Evolutionary conservation across 2,329 filamentous ascomycete genomes (phyloP).

Genomic region (Trichoderma guizhouense): DNA sequence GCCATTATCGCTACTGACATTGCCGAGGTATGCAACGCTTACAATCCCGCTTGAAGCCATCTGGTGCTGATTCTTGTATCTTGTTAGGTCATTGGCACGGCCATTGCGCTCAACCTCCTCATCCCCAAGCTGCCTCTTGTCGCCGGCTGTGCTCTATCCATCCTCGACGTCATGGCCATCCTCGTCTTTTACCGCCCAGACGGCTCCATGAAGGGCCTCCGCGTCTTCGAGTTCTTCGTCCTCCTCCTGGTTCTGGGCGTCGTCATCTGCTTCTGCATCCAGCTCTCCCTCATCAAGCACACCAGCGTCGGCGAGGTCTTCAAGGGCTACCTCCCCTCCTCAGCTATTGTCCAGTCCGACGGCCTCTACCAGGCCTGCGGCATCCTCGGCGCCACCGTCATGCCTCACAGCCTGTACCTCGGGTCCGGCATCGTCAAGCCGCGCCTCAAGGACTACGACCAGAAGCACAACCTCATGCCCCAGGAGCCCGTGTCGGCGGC

Average conservation of each 20-base stretch:
- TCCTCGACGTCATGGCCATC: constrained; percentile 65
- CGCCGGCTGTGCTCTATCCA: constrained; percentile 65
- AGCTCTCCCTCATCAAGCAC: constrained; percentile 59
- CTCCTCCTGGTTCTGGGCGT: constrained; percentile 63
- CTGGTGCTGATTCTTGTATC: not conserved
- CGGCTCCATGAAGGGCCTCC: constrained; percentile 55
- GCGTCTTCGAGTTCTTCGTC: constrained; percentile 64
- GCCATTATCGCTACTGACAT: constrained; percentile 72
- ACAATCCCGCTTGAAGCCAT: not conserved
- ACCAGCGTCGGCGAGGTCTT: constrained; percentile 59
- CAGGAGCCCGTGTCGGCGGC: constrained; percentile 28
- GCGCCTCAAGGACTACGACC: constrained; percentile 62
- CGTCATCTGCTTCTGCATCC: constrained; percentile 67
- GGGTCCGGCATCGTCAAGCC: constrained; percentile 68
- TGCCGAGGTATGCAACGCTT: constrained; percentile 44
- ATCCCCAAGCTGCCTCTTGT: constrained; percentile 62
- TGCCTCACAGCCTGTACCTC: constrained; percentile 67
- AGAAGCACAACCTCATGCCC: constrained; percentile 51
- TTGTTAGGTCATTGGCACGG: constrained; percentile 61
- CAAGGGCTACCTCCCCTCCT: constrained; percentile 61
- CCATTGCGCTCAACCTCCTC: constrained; percentile 66
- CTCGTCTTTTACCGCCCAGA: constrained; percentile 63
- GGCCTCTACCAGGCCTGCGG: constrained; percentile 67
- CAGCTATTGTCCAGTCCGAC: constrained; percentile 53
- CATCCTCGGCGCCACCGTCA: constrained; percentile 72